These are phyloP conservation scores for Leptomonas pyrrhocoris DNA, from an alignment of 208 protist genomes.

Conservation along the genomic window DNA sequence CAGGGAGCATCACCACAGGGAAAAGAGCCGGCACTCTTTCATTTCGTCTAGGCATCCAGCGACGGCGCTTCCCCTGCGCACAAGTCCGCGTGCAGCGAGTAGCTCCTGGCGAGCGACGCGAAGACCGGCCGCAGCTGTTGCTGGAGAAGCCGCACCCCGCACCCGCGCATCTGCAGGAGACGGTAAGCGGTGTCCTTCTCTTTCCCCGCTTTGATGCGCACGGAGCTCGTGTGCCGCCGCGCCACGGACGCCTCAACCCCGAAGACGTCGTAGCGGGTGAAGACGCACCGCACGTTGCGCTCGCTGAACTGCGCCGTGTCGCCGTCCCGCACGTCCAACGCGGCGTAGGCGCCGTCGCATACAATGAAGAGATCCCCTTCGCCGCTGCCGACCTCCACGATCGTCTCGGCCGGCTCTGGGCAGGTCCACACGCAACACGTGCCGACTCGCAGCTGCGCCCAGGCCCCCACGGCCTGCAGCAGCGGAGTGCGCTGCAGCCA, in stretches of 20 bases:
- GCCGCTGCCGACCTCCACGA: slow-evolving; percentile 39
- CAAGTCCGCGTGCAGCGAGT: slow-evolving; percentile 68
- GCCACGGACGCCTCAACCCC: slow-evolving; percentile 59
- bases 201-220: slow-evolving; percentile 46
- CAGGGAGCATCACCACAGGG: not conserved
- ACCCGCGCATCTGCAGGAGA: slow-evolving; percentile 37
- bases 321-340: slow-evolving; percentile 33
- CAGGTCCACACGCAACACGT: slow-evolving; percentile 29
- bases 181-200: slow-evolving; percentile 26
- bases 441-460: slow-evolving; percentile 58
- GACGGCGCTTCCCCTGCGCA: not conserved
- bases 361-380: slow-evolving; percentile 48
- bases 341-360: slow-evolving; percentile 43
- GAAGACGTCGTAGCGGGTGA: slow-evolving; percentile 58
- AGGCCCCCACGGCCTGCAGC: slow-evolving; percentile 57
- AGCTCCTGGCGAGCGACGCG: slow-evolving; percentile 41
- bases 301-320: slow-evolving; percentile 36
- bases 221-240: slow-evolving; percentile 52
- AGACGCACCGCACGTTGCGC: slow-evolving; percentile 32
- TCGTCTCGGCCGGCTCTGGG: slow-evolving; percentile 31
- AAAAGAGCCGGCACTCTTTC: not conserved
- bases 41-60: not conserved
- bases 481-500: slow-evolving; percentile 43
- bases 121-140: slow-evolving; percentile 46
- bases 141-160: slow-evolving; percentile 46